These are phyloP conservation scores for Hortiboletus rubellus DNA, from an alignment of 1,284 basidiomycete species.

Conservation along the genomic window DNA sequence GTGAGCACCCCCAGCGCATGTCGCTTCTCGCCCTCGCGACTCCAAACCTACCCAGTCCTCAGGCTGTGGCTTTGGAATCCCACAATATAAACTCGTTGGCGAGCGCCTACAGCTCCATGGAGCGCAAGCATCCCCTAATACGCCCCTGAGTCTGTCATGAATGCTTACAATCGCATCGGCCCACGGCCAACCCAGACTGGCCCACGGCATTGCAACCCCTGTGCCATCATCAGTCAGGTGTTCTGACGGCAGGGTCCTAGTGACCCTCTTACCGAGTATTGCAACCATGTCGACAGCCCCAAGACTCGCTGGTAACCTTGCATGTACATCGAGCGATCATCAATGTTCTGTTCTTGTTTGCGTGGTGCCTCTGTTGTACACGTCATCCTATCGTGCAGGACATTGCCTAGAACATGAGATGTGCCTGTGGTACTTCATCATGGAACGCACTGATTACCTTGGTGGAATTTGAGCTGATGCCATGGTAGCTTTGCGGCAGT, in stretches of 20 bases:
- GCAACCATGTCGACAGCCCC: constrained; percentile 13
- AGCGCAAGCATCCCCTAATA: constrained; percentile 15
- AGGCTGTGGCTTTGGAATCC: constrained; percentile 46
- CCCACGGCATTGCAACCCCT: neutral
- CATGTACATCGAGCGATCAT: neutral
- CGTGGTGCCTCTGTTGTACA: no score
- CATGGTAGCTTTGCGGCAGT: no score
- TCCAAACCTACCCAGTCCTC: constrained; percentile 40
- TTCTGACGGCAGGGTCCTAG: constrained; percentile 15
- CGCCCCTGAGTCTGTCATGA: constrained; percentile 15
- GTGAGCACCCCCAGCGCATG: constrained; percentile 32
- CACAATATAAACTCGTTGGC: constrained; percentile 47
- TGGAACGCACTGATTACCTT: no score
- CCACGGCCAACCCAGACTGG: constrained; percentile 1
- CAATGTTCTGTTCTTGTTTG: neutral
- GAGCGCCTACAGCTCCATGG: constrained; percentile 47
- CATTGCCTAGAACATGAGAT: no score
- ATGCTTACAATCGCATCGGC: constrained; percentile 23
- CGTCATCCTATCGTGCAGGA: no score
- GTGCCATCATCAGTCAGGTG: neutral
- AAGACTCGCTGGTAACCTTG: constrained; percentile 6
- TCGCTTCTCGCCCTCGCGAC: neutral
- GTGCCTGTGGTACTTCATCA: no score
- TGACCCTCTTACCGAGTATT: constrained; percentile 29
- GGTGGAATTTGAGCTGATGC: no score